A percentile compares a stretch with the other conserved stretches of the same genome.
Conservation (phyloP, 768 basidiomycete species). For the Mycena metata region DNA sequence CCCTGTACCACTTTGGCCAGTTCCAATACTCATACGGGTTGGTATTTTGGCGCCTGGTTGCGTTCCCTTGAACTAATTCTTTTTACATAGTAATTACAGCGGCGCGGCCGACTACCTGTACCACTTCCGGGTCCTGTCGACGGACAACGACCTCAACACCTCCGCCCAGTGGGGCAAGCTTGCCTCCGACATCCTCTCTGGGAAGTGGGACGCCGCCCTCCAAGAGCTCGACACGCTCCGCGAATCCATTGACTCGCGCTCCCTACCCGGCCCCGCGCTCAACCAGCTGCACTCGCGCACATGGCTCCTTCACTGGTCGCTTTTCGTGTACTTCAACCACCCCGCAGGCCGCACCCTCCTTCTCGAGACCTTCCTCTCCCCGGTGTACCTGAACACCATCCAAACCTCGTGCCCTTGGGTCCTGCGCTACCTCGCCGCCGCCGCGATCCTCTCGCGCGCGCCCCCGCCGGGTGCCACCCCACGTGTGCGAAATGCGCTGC, state of each 20-base stretch:
- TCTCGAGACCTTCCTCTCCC: constrained; percentile 96
- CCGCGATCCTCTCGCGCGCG: constrained; percentile 86
- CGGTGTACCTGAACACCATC: constrained; percentile 98
- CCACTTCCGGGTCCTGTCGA: constrained; percentile 98
- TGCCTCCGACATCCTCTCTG: constrained; percentile 94
- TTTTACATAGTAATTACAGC: constrained; percentile 74
- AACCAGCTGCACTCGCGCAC: constrained; percentile 93
- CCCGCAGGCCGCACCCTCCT: constrained; percentile 90
- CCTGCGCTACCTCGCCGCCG: constrained; percentile 92
- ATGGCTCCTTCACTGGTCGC: constrained; percentile 97
- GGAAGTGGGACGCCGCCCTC: constrained; percentile 94
- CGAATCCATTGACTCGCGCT: constrained; percentile 89
- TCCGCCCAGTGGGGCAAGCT: constrained; percentile 99
- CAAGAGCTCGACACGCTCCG: constrained; percentile 96
- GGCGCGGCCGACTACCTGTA: constrained; percentile 98
- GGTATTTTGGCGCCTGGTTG: background rate
- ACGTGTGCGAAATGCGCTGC: constrained; percentile 88
- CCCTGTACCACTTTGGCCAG: constrained; percentile 97
- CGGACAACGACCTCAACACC: constrained; percentile 91
- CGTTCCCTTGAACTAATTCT: background rate
- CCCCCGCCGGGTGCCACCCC: constrained; percentile 64
- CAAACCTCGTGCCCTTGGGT: constrained; percentile 97
- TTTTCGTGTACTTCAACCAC: constrained; percentile 99
- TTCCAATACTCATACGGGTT: constrained; percentile 97
- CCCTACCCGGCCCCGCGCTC: constrained; percentile 79